Base-by-base conservation (phyloP, 2,329 filamentous ascomycete genomes). In the Epicoccum sorghinum region DNA sequence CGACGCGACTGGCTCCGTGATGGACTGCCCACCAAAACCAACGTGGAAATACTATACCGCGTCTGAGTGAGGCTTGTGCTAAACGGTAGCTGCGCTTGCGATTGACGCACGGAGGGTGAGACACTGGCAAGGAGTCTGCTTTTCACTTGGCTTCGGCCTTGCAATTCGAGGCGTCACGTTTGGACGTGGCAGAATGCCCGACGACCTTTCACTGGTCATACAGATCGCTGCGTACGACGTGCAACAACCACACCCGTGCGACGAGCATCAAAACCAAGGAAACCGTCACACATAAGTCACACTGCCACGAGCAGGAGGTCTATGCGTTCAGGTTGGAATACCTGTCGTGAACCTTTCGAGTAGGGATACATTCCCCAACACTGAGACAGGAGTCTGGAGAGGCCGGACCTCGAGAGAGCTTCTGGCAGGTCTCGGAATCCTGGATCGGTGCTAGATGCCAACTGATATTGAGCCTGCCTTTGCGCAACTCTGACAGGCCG, bases 401-500 rank as follows among this genome's bases (percentile, higher is more conserved):
- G 67, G 60, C 52, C 62, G 63, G 18, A 46, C 55, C 62, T 62
- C 62, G 57, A 62, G 55, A 43, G 36, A 53, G 47, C 58, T 48
- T 52, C 47, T 57, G 49, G 60, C 55, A 63, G 52, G 46, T 66
- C 66, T 58, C 51, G 42, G 59, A 62, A 48, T 61, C 58, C 58
- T 12, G 64, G 37, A 42, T 52, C 23, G 55, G 58, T 60, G 67
- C 53, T 68, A 73, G 68, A 70, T 68, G 70, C 65, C 70, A 68
- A 68, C 67, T 65, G 69, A 68, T 52, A 67, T 70, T 54, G 62
- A 64, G 56, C 43, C 5, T 45, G 58, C 52, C 49, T 46, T 62
- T 29, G 32, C 51, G 59, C 40, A 30, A 38, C 55, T 62, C 63
- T 64, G 68, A 71, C 43, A 72, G 68, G 57, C 64, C 61, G 57